Evolutionary conservation across 2,329 filamentous ascomycete genomes (phyloP).

Genomic region (Fusarium miscanthi): DNA sequence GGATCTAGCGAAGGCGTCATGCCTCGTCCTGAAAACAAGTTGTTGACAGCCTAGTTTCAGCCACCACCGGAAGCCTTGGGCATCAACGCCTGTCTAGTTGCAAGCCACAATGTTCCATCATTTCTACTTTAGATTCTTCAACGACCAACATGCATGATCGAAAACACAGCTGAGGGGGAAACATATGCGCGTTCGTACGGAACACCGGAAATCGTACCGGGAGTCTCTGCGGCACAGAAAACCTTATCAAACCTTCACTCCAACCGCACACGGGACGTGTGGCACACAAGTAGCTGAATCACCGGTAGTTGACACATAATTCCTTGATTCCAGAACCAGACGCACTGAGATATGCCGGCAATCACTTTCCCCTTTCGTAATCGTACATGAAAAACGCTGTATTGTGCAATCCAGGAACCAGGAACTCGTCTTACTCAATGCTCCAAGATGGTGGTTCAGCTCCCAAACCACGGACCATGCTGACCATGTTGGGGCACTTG

Average conservation of each 20-base stretch:
- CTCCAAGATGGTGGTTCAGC: slow-evolving; percentile 26
- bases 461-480: slow-evolving; percentile 11
- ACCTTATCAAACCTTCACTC: background rate
- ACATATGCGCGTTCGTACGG: background rate
- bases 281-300: slow-evolving; percentile 8
- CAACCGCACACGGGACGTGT: background rate
- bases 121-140: slow-evolving; percentile 8
- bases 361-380: slow-evolving; percentile 15
- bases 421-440: slow-evolving; percentile 1
- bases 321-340: slow-evolving; percentile 5
- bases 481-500: slow-evolving; percentile 2
- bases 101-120: background rate
- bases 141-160: background rate
- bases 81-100: background rate
- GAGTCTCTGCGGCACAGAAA: background rate
- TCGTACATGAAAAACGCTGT: background rate
- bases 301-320: slow-evolving; percentile 10
- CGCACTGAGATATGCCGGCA: background rate
- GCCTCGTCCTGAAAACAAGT: background rate
- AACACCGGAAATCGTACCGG: background rate
- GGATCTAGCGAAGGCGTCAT: background rate
- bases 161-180: background rate
- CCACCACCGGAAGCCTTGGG: slow-evolving; percentile 4
- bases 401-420: slow-evolving; percentile 2
- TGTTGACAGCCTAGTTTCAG: slow-evolving; percentile 16